Conservation (phyloP, 371 early-diverging fungal genomes). For the Mortierella sp. region DNA sequence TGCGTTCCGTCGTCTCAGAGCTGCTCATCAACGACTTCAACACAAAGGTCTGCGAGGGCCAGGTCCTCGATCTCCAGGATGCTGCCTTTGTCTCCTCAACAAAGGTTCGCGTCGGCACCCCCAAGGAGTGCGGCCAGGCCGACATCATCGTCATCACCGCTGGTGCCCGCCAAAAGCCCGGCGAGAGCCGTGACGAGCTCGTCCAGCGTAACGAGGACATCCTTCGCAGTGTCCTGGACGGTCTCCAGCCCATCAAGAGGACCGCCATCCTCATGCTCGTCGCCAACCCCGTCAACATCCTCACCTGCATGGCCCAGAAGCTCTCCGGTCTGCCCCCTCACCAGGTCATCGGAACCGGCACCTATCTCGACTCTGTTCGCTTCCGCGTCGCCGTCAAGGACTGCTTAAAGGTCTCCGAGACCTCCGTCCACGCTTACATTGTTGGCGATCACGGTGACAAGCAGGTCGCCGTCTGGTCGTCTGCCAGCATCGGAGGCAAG, state of each 20-base stretch:
- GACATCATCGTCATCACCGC: slow-evolving; percentile 92
- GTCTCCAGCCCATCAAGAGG: slow-evolving; percentile 81
- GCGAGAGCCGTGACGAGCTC: slow-evolving; percentile 81
- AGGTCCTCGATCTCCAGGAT: slow-evolving; percentile 85
- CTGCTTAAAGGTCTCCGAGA: slow-evolving; percentile 73
- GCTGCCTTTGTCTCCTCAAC: slow-evolving; percentile 78
- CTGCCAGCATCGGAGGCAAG: slow-evolving; percentile 80
- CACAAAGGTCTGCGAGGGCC: slow-evolving; percentile 75
- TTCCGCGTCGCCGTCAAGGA: slow-evolving; percentile 76
- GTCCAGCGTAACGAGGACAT: slow-evolving; percentile 87
- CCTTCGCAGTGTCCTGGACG: slow-evolving; percentile 74
- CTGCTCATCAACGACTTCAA: slow-evolving; percentile 81
- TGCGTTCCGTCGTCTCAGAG: slow-evolving; percentile 78
- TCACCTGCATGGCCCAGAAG: slow-evolving; percentile 87
- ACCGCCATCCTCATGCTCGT: slow-evolving; percentile 83
- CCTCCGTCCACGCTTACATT: slow-evolving; percentile 85
- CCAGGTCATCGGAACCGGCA: slow-evolving; percentile 92
- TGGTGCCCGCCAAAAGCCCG: slow-evolving; percentile 87
- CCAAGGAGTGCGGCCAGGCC: slow-evolving; percentile 83
- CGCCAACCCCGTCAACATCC: slow-evolving; percentile 87
- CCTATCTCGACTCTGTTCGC: slow-evolving; percentile 85
- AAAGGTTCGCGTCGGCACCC: slow-evolving; percentile 67
- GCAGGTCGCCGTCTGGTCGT: slow-evolving; percentile 87
- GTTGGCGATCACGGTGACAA: slow-evolving; percentile 92
- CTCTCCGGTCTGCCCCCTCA: slow-evolving; percentile 79